These are phyloP conservation scores for Diplocarpon mali DNA, from an alignment of 2,329 filamentous ascomycete species.

Conservation along the genomic window DNA sequence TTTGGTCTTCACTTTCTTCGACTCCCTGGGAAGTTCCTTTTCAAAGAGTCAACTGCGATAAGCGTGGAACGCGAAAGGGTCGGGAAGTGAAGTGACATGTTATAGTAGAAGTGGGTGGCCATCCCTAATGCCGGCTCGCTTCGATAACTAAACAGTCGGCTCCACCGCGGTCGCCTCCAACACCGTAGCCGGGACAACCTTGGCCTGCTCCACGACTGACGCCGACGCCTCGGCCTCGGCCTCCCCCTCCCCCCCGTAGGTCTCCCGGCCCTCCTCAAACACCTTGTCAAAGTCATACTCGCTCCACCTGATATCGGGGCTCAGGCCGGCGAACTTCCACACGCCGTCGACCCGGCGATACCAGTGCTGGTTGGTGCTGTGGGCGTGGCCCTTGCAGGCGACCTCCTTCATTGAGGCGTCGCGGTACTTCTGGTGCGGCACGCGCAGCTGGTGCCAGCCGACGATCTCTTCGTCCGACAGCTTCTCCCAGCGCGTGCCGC, in stretches of 20 bases:
- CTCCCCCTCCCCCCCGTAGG: slow-evolving; percentile 4
- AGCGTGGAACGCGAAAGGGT: too few species aligned
- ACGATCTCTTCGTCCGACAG: slow-evolving; percentile 44
- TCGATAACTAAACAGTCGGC: too few species aligned
- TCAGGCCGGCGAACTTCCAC: slow-evolving; percentile 17
- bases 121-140: too few species aligned
- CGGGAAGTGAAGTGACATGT: too few species aligned
- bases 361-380: slow-evolving; percentile 41
- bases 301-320: slow-evolving; percentile 13
- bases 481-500: slow-evolving; percentile 45
- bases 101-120: too few species aligned
- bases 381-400: slow-evolving; percentile 43
- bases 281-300: slow-evolving; percentile 18
- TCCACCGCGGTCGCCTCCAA: too few species aligned
- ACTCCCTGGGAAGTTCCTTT: too few species aligned
- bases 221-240: background rate
- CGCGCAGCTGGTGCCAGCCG: slow-evolving; percentile 46
- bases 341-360: slow-evolving; percentile 46
- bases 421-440: slow-evolving; percentile 45
- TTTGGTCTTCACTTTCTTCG: too few species aligned
- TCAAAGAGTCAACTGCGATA: too few species aligned
- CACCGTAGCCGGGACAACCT: too few species aligned
- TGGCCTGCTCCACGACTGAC: too few species aligned
- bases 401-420: slow-evolving; percentile 37
- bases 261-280: slow-evolving; percentile 13